Conservation (phyloP, 75 land plant species). For the Picea sitchensis region DNA sequence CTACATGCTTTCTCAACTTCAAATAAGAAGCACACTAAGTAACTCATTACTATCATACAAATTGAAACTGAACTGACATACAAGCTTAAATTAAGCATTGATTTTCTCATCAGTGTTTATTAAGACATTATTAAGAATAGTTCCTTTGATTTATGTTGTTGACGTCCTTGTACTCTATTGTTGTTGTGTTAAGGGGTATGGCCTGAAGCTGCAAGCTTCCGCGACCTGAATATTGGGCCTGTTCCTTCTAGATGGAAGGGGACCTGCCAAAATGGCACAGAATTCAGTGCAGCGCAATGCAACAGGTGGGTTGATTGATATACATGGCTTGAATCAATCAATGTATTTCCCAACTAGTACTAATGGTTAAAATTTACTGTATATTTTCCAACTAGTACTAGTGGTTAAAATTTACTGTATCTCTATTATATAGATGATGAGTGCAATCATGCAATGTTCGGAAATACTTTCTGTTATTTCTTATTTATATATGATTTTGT, state of each 20-base stretch:
- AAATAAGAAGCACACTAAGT: too few relatives aligned
- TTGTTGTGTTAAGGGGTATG: conserved; percentile 37
- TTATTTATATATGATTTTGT: too few relatives aligned
- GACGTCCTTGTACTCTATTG: background rate
- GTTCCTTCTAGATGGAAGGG: conserved; percentile 59
- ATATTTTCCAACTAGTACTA: too few relatives aligned
- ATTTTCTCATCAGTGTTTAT: background rate
- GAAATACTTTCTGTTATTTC: too few relatives aligned
- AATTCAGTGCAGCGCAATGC: conserved; percentile 23
- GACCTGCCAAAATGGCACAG: conserved; percentile 23
- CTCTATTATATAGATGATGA: too few relatives aligned
- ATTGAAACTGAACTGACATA: too few relatives aligned
- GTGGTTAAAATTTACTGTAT: too few relatives aligned
- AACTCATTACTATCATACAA: too few relatives aligned
- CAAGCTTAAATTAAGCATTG: background rate
- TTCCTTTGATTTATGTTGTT: background rate
- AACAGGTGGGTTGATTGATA: conserved; percentile 37
- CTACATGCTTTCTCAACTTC: too few relatives aligned
- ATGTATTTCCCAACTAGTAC: background rate
- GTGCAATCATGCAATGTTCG: too few relatives aligned
- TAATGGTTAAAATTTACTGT: too few relatives aligned
- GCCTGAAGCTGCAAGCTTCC: conserved; percentile 59
- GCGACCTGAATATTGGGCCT: conserved; percentile 7
- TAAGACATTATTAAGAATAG: background rate
- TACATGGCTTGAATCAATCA: background rate